Evolutionary conservation across 768 basidiomycete species (phyloP).

Genomic region (Phlebiopsis gigantea): DNA sequence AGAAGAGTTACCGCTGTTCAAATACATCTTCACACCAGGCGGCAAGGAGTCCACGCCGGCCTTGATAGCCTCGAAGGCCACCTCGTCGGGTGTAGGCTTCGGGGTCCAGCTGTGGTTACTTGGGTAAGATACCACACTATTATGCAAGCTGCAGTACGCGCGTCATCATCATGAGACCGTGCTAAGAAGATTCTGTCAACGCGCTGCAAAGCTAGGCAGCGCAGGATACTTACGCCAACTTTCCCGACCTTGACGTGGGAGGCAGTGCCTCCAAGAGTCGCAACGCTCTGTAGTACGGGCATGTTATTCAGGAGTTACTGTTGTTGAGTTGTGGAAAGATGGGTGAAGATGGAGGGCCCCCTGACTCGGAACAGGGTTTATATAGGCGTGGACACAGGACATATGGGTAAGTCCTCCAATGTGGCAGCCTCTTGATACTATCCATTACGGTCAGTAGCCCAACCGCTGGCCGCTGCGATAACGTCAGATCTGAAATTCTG

Average conservation of each 20-base stretch:
- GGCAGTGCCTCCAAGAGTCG: constrained; percentile 34
- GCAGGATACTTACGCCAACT: constrained; percentile 31
- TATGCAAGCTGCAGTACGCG: constrained; percentile 20
- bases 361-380: too few relatives aligned
- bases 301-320: not conserved
- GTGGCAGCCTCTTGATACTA: too few relatives aligned
- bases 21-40: constrained; percentile 39
- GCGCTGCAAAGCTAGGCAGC: constrained; percentile 8
- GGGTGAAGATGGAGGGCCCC: too few relatives aligned
- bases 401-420: too few relatives aligned
- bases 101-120: constrained; percentile 32
- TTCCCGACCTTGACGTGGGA: constrained; percentile 32
- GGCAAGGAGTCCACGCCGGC: constrained; percentile 40
- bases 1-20: constrained; percentile 41
- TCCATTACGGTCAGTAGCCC: too few relatives aligned
- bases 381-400: too few relatives aligned
- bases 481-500: too few relatives aligned
- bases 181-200: constrained; percentile 16
- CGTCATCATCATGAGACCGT: constrained; percentile 59
- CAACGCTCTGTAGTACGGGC: constrained; percentile 29
- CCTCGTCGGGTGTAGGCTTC: constrained; percentile 45
- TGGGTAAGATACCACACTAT: not conserved
- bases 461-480: too few relatives aligned
- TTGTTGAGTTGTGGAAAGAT: not conserved
- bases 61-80: constrained; percentile 59